These are phyloP conservation scores for Aspergillus tamarii DNA, from an alignment of 2,329 filamentous ascomycete genomes.

Conservation along the genomic window DNA sequence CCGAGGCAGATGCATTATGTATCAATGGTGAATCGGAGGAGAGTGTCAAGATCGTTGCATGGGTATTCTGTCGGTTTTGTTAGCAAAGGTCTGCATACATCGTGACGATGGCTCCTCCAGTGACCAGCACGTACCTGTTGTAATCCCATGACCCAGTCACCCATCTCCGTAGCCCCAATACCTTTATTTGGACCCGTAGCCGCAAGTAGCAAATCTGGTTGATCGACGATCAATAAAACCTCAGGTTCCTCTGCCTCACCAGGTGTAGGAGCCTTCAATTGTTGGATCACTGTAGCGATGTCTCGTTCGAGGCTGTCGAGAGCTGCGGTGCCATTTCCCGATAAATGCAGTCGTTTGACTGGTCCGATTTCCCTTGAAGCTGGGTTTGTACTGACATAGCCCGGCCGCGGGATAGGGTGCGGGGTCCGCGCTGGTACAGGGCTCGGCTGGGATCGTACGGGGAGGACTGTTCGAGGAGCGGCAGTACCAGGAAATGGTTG, in stretches of 20 bases:
- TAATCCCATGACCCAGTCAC: slow-evolving; percentile 61
- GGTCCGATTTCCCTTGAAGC: slow-evolving; percentile 24
- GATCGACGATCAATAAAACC: slow-evolving; percentile 67
- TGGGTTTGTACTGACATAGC: slow-evolving; percentile 16
- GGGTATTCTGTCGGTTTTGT: slow-evolving; percentile 53
- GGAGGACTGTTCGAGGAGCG: slow-evolving; percentile 28
- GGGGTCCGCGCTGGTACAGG: slow-evolving; percentile 25
- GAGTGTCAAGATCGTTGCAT: slow-evolving; percentile 68
- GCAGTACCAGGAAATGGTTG: slow-evolving; percentile 18
- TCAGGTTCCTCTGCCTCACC: slow-evolving; percentile 30
- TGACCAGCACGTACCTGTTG: slow-evolving; percentile 60
- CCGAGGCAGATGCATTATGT: slow-evolving; percentile 42
- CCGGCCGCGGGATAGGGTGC: slow-evolving; percentile 16
- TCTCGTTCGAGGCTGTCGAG: slow-evolving; percentile 40
- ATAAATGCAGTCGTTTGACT: slow-evolving; percentile 33
- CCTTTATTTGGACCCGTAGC: slow-evolving; percentile 54
- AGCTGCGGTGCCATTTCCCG: slow-evolving; percentile 32
- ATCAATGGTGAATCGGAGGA: slow-evolving; percentile 76
- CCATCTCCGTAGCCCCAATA: slow-evolving; percentile 49
- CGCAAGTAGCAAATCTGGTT: slow-evolving; percentile 67
- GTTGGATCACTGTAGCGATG: slow-evolving; percentile 35
- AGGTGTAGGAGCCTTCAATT: slow-evolving; percentile 27
- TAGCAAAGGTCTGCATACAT: not conserved
- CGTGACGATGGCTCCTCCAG: not conserved
- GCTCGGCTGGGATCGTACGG: slow-evolving; percentile 32